Evolutionary conservation across 2,329 filamentous ascomycete species (phyloP), one percentile per base, ranked within the genome.

Genomic region (Fusarium coicis): DNA sequence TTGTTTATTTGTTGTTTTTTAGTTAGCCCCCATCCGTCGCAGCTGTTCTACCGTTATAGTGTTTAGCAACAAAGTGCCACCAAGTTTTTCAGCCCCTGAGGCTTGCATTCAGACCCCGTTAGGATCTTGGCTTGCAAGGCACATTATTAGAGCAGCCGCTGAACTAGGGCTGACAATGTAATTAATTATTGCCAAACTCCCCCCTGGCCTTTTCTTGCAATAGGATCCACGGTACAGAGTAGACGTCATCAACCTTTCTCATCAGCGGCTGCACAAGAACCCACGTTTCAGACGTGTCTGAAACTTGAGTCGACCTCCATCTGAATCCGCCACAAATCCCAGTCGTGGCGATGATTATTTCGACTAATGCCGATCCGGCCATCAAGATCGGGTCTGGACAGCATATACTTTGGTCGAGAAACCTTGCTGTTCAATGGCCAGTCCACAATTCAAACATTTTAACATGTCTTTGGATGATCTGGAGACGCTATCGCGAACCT

Each of bases 211-310:
- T 64, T 37, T 50, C 44, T 40, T 72, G 49, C 43, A 18, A 49
- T 30, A 56, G 59, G 37, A 56, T 32, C 44, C 44, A 47, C 23
- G 30, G 54, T 26, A 26, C 26, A 26, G 26, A 26, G 26, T 55
- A 40, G 63, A 74, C 57, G 66, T 53, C 62, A 59, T 66, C 43
- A 26, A 26, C 34, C 59, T 56, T 61, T 52, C 65, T 39, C 16
- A 62, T 66, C 34, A 58, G 62, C 57, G 5, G 42, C 40, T 70
- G 36, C 50, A 46, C 28, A 58, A 42, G 44, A 63, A 56, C 57
- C 40, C 56, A 57, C 30, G 70, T 73, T 73, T 73, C 70, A 68
- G 63, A 73, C 42, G 11, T 15, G 52, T 73, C 62, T 71, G 70
- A 74, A 73, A 73, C 70, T 56, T 32, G 59, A 46, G 32, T 57